These are phyloP conservation scores for Phytophthora agathidicida DNA, from an alignment of 352 stramenopile genomes.

Conservation along the genomic window DNA sequence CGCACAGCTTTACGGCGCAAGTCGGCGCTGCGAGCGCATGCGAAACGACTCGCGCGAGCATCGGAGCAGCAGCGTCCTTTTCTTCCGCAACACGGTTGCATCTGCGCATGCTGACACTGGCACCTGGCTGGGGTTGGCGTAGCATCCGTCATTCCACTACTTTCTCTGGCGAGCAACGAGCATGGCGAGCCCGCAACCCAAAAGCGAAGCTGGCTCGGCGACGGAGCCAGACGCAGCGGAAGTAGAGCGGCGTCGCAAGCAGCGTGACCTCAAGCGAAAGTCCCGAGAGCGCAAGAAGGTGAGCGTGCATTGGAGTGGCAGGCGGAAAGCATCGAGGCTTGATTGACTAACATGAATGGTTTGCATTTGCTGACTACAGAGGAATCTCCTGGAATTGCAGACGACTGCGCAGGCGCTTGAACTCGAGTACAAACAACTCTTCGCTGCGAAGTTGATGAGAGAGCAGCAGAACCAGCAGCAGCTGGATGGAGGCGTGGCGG, in stretches of 20 bases:
- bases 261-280: slow-evolving; percentile 54
- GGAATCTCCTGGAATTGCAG: slow-evolving; percentile 43
- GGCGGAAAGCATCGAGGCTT: neutral
- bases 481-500: neutral
- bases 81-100: slow-evolving; percentile 31
- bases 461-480: slow-evolving; percentile 33
- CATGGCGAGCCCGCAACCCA: slow-evolving; percentile 34
- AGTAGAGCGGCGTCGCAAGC: slow-evolving; percentile 45
- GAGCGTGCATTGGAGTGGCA: neutral
- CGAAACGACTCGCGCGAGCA: slow-evolving; percentile 28
- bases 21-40: slow-evolving; percentile 27
- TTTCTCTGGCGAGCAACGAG: slow-evolving; percentile 23
- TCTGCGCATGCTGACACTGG: slow-evolving; percentile 36
- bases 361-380: slow-evolving; percentile 18
- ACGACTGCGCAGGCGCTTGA: slow-evolving; percentile 42
- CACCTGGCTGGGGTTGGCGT: slow-evolving; percentile 21
- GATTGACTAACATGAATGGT: neutral
- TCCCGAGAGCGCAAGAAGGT: slow-evolving; percentile 55
- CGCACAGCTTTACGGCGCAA: slow-evolving; percentile 22
- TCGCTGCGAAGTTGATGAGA: slow-evolving; percentile 31
- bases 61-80: slow-evolving; percentile 37
- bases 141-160: slow-evolving; percentile 32
- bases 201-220: slow-evolving; percentile 4
- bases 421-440: slow-evolving; percentile 47
- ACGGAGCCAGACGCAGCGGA: slow-evolving; percentile 29